A percentile compares a stretch with the other conserved stretches of the same genome.
phyloP scores from a whole-genome alignment of 441 rosid genomes.

The Syzygium malaccense region DNA sequence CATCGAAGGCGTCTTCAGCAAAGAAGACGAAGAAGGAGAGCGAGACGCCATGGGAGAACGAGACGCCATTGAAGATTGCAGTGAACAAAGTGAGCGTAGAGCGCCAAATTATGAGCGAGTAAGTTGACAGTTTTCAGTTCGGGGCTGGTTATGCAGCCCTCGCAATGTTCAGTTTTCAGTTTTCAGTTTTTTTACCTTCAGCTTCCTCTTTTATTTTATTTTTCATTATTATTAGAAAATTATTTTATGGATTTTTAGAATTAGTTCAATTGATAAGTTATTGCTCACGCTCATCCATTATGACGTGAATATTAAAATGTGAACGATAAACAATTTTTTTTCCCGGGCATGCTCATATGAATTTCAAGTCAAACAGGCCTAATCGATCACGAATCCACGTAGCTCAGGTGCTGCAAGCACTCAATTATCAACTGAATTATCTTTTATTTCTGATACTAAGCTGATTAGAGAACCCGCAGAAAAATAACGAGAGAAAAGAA shows the following conservation, averaged over 20 bases:
- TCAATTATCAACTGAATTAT: not conserved
- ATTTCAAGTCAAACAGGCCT: not conserved
- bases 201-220: not conserved
- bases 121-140: not conserved
- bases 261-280: not conserved
- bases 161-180: not conserved
- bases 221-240: not conserved
- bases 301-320: not conserved
- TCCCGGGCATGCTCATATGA: not conserved
- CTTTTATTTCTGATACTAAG: no score
- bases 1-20: not conserved
- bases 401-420: not conserved
- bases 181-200: not conserved
- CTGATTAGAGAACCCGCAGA: no score
- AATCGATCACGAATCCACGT: not conserved
- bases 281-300: not conserved
- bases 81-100: not conserved
- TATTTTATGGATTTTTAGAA: not conserved
- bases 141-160: not conserved
- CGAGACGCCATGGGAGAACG: not conserved
- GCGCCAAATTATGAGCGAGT: not conserved
- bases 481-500: no score
- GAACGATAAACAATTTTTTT: not conserved
- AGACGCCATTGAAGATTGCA: not conserved
- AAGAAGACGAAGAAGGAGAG: not conserved